Evolutionary conservation across 352 stramenopile species (phyloP).

Genomic region (Globisporangium perplexum): DNA sequence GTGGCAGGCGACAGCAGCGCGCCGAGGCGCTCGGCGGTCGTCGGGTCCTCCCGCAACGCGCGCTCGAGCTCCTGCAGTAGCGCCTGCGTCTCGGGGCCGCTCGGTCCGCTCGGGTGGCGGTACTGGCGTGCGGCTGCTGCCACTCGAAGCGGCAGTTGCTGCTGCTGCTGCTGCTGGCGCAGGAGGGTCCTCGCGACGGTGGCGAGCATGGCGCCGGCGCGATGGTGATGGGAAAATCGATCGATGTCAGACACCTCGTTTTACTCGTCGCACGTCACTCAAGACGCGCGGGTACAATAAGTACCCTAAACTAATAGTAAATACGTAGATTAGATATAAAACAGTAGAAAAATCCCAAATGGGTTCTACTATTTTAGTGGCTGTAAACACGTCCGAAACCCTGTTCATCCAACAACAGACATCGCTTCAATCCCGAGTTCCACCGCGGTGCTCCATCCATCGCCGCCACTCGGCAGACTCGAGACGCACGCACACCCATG

Average conservation of each 20-base stretch:
- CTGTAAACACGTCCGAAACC: background rate
- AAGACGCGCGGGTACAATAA: background rate
- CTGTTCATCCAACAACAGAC: background rate
- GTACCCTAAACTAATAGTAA: too few species aligned
- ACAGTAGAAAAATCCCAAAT: too few species aligned
- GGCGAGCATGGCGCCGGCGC: too few species aligned
- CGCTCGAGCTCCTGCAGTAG: conserved; percentile 36
- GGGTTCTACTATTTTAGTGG: too few species aligned
- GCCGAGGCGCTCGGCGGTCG: conserved; percentile 25
- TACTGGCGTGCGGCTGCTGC: background rate
- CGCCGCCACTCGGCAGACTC: too few species aligned
- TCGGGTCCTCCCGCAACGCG: conserved; percentile 24
- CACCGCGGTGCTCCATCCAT: too few species aligned
- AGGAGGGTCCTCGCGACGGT: too few species aligned
- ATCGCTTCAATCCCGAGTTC: background rate
- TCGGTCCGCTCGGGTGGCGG: background rate
- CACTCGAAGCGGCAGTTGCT: background rate
- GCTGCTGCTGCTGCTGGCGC: background rate
- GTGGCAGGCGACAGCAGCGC: conserved; percentile 42
- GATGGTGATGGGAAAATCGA: too few species aligned
- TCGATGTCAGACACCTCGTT: too few species aligned
- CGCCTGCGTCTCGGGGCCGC: conserved; percentile 25
- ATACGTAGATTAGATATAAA: too few species aligned
- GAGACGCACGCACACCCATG: conserved; percentile 19
- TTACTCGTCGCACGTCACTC: background rate